A percentile compares a stretch with the other conserved stretches of the same genome.
These are phyloP conservation scores for Leccinum sublutescens DNA, from an alignment of 768 basidiomycete genomes.

Conservation along the genomic window DNA sequence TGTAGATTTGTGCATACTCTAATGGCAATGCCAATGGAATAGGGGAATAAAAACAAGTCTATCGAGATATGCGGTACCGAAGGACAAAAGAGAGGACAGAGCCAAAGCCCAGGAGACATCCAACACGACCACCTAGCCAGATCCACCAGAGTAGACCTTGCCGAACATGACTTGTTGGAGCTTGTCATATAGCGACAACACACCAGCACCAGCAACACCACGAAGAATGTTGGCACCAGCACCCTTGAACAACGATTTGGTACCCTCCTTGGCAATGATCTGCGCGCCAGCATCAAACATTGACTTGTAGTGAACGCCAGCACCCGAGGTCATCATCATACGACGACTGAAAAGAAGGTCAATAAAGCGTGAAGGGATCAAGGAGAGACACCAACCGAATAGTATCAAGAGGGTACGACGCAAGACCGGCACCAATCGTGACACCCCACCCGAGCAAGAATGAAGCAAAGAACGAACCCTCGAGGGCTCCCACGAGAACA, in stretches of 20 bases:
- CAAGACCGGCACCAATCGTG: constrained; percentile 98
- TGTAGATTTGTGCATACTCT: constrained; percentile 22
- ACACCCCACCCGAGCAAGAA: constrained; percentile 99
- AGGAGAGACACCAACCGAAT: constrained; percentile 54
- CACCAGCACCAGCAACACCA: constrained; percentile 99
- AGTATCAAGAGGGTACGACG: constrained; percentile 92
- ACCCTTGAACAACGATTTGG: constrained; percentile 97
- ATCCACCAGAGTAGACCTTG: constrained; percentile 98
- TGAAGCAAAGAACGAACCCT: constrained; percentile 96
- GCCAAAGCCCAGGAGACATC: constrained; percentile 27
- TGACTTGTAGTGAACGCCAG: constrained; percentile 94
- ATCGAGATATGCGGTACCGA: constrained; percentile 26
- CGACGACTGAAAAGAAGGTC: constrained; percentile 73
- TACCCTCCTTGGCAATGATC: constrained; percentile 94
- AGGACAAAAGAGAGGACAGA: constrained; percentile 30
- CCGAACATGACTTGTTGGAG: constrained; percentile 95
- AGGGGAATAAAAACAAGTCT: constrained; percentile 36
- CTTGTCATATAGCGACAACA: constrained; percentile 98
- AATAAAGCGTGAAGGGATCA: neutral
- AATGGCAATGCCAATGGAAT: constrained; percentile 19
- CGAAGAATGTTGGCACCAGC: constrained; percentile 95
- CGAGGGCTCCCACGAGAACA: constrained; percentile 90
- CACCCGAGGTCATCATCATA: constrained; percentile 99
- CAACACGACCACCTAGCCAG: constrained; percentile 21
- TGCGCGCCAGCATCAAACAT: constrained; percentile 97